These are phyloP conservation scores for Paramecium pentaurelia DNA, from an alignment of 73 alveolate genomes.

Conservation along the genomic window DNA sequence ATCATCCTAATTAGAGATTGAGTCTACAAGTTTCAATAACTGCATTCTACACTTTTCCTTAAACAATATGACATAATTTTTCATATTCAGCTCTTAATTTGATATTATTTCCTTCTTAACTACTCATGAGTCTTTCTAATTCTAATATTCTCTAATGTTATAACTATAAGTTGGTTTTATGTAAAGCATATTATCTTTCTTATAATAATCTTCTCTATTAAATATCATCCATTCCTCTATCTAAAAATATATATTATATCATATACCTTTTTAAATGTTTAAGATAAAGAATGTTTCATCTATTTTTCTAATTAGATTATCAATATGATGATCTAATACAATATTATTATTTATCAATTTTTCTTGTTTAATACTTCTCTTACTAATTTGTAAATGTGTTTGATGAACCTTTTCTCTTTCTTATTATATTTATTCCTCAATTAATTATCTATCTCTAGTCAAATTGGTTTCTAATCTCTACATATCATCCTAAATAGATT, in stretches of 20 bases:
- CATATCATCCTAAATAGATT: not conserved
- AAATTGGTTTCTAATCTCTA: not conserved
- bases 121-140: not conserved
- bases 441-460: not conserved
- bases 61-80: not conserved
- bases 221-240: not conserved
- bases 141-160: constrained; percentile 34
- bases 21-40: constrained; percentile 13
- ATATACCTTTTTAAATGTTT: not conserved
- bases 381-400: constrained; percentile 4
- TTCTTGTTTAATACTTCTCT: constrained; percentile 10
- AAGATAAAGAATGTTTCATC: not conserved
- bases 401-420: not conserved
- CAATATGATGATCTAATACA: constrained; percentile 33
- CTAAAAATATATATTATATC: not conserved
- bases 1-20: constrained; percentile 7
- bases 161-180: not conserved
- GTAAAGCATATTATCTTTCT: not conserved
- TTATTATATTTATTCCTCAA: not conserved
- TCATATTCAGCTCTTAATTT: constrained; percentile 35
- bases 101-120: not conserved
- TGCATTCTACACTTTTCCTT: not conserved
- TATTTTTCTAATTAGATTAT: not conserved
- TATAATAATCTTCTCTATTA: constrained; percentile 6
- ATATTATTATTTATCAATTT: not conserved